phyloP scores from a whole-genome alignment of 495 filamentous ascomycete genomes.

The Echria macrotheca region DNA sequence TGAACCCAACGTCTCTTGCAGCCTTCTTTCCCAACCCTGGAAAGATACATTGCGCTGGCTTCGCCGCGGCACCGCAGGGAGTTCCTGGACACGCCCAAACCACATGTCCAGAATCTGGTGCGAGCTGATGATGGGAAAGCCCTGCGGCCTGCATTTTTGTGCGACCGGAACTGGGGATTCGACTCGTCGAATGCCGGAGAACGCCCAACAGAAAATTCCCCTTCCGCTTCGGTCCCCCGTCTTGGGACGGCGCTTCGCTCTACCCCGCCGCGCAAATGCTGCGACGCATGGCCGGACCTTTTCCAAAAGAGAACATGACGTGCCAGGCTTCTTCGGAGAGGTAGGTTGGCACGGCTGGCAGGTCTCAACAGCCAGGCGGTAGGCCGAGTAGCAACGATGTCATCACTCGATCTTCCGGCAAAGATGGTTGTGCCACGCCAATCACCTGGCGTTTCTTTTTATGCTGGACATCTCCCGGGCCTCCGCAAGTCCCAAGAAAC shows the following conservation, averaged over 20 bases:
- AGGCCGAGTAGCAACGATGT: conserved; percentile 15
- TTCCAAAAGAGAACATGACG: no score
- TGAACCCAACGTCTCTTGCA: not conserved
- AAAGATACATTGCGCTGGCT: not conserved
- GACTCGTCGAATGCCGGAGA: no score
- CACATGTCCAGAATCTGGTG: not conserved
- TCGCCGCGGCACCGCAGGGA: not conserved
- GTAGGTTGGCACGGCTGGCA: not conserved
- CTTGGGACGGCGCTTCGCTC: no score
- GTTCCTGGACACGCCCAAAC: not conserved
- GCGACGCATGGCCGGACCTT: no score
- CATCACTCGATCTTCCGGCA: conserved; percentile 15
- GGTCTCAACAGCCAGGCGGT: not conserved
- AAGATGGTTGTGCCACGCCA: conserved; percentile 30
- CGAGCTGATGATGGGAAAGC: not conserved
- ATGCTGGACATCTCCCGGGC: not conserved
- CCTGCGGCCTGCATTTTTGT: not conserved
- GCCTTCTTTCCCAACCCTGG: not conserved
- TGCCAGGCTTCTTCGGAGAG: no score
- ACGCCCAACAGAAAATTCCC: no score
- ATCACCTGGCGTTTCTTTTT: conserved; percentile 18
- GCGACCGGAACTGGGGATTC: not conserved
- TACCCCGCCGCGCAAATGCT: no score
- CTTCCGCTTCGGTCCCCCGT: no score
- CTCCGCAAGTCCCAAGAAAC: not conserved